Evolutionary conservation across 176 grass and related monocot species (phyloP).

Genomic region (Stipa capillata): DNA sequence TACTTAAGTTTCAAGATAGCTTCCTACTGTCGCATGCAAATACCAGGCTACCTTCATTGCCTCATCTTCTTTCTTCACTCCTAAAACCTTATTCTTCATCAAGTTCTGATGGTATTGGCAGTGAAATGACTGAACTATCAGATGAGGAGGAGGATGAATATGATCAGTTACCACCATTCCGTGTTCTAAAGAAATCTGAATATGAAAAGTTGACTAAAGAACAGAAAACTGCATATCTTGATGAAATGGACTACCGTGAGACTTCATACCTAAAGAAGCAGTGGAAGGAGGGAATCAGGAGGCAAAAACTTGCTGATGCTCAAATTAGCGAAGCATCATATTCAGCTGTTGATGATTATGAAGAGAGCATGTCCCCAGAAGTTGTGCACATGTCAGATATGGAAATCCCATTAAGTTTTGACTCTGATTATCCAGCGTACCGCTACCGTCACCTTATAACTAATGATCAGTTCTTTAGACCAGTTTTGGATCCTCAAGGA

Average conservation of each 20-base stretch:
- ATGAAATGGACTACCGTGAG: constrained; percentile 93
- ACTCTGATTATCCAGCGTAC: constrained; percentile 52
- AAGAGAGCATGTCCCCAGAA: constrained; percentile 45
- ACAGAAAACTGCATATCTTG: constrained; percentile 84
- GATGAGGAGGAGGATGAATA: constrained; percentile 88
- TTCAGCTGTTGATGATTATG: constrained; percentile 30
- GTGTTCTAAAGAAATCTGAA: constrained; percentile 67
- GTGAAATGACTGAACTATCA: constrained; percentile 38
- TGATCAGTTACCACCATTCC: constrained; percentile 87
- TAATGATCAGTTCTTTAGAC: constrained; percentile 60
- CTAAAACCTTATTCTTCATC: constrained; percentile 46
- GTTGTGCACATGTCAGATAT: constrained; percentile 71
- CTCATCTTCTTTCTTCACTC: constrained; percentile 88
- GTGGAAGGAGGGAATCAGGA: constrained; percentile 65
- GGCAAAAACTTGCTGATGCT: constrained; percentile 46
- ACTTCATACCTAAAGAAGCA: constrained; percentile 91
- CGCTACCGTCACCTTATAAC: constrained; percentile 61
- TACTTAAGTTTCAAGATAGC: constrained; percentile 87
- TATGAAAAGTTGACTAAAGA: constrained; percentile 63
- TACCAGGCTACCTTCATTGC: constrained; percentile 63
- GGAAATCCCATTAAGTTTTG: constrained; percentile 79
- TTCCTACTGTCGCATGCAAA: constrained; percentile 63
- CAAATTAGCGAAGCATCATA: constrained; percentile 6
- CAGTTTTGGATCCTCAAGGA: constrained; percentile 89
- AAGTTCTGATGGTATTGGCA: constrained; percentile 24